Evolutionary conservation across 2,329 filamentous ascomycete species (phyloP).

Genomic region (Fusarium ambrosium): DNA sequence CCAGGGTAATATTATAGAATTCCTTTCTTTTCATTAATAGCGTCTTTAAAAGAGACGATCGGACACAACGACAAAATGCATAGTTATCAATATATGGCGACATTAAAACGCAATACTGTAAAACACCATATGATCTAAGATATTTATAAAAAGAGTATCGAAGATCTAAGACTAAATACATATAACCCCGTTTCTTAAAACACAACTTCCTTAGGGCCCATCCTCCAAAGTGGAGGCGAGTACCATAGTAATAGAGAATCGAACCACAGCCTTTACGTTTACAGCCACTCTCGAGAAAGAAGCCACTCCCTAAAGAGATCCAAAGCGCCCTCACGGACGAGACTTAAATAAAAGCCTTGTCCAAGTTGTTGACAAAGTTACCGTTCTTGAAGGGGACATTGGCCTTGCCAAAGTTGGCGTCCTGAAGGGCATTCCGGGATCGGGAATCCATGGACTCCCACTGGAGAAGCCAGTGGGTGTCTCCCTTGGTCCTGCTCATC

Average conservation of each 20-base stretch:
- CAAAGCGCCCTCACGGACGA: not conserved
- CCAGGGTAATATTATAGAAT: not conserved
- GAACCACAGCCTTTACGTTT: not conserved
- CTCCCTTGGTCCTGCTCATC: not conserved
- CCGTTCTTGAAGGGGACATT: not conserved
- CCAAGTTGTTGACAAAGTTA: not conserved
- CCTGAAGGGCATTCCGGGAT: not conserved
- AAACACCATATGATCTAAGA: not conserved
- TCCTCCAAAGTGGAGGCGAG: not conserved
- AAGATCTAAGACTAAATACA: not conserved
- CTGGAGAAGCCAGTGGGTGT: not conserved
- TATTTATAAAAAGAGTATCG: not conserved
- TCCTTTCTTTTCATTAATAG: not conserved
- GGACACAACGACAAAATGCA: not conserved
- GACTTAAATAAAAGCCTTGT: not conserved
- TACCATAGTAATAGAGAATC: not conserved
- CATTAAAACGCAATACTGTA: not conserved
- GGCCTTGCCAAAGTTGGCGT: not conserved
- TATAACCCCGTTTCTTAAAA: not conserved
- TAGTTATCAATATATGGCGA: rapidly evolving
- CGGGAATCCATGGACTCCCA: not conserved
- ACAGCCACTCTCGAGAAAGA: not conserved
- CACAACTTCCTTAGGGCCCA: not conserved
- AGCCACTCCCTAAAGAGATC: not conserved
- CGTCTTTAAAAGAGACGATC: not conserved